Base-by-base conservation (phyloP, 768 basidiomycete genomes). In the Epithele typhae region DNA sequence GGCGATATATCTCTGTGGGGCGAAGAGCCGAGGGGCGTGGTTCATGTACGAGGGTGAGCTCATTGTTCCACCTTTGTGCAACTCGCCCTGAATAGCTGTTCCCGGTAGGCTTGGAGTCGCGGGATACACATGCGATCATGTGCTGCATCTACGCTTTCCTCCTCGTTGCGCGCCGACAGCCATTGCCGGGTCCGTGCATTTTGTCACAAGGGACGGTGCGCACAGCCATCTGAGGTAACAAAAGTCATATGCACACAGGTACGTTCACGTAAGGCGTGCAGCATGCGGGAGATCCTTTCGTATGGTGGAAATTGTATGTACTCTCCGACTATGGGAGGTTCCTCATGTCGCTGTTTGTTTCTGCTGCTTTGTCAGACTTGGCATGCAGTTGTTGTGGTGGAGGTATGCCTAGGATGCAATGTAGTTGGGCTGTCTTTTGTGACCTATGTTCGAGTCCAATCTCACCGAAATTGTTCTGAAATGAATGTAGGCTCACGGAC, bases 101-200 rank as follows among this genome's bases (percentile, higher is more conserved):
- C 9, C 43, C 17, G 32, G 36, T 24, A 45, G 2, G 1, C 33
- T 43, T 15, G 5, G n/a, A 50, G 41, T 2, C 25, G 14, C 6
- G 24, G n/a, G 7, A 18, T 56, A 89, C 85, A 86, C 5, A 74
- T 76, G 43, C 94, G 94, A 68, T 80, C 46, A 78, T 81, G 0
- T 86, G 84, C 59, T 64, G 76, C n/a, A 89, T 87, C 58, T 95
- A 95, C 58, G 77, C 96, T 40, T 79, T 95, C 53, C 87, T 96
- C 46, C 80, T 95, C 6, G 91, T 94, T 81, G 91, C 55, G 69
- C 81, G 3, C 78, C 88, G 0, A 71, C 79, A 5, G 78, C 82
- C 0, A 68, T 79, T 0, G 79, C 84, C 2, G 70, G 82, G 0
- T 84, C 86, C 4, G 78, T 85, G 34, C 81, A 88, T 52, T 81